Base-by-base conservation (phyloP, 73 alveolate species). In the Paramecium sonneborni region DNA sequence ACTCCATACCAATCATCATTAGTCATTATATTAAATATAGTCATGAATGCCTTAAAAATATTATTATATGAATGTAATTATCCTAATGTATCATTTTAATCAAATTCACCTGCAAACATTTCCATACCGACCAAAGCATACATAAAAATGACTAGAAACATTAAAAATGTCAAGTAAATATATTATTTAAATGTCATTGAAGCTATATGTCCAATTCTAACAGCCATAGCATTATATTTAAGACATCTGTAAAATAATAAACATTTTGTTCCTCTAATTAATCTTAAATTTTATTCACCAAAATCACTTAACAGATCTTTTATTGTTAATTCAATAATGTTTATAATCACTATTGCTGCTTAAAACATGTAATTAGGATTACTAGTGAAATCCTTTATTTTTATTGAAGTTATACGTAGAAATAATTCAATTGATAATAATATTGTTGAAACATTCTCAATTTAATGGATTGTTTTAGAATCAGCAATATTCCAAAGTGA, bases 1-100 rank as follows among this genome's bases (percentile, higher is more conserved):
- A 79, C 74, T 37, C 90, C 90, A 79, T 79, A 79, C 90, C 90
- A 79, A 79, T 79, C 90, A 43, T 46, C 90, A 44, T 79, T 39
- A 1, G 90, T 43, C 90, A 79, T 79, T 5, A 79, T 79, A 79
- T 79, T 44, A 46, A 79, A 79, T 21, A 79, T 39, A 24, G 90
- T 79, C 74, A 79, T 39, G 8, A 39, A 79, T 20, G 90, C 90
- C 20, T 79, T 79, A 18, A 79, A 79, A 12, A 41, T 32, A 79
- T 79, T 39, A 44, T 79, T 76, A 79, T 30, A 79, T n/a, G 90
- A 79, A 46, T 79, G 69, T 46, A 79, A 41, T 79, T 79, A 79
- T 4, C 90, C 90, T 43, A 44, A 21, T 79, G 30, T 1, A 21
- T 26, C 72, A 0, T 41, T 30, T 23, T 79, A 39, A 79, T 79